Evolutionary conservation across 2,329 filamentous ascomycete species (phyloP).

Genomic region (Daldinia sp.): DNA sequence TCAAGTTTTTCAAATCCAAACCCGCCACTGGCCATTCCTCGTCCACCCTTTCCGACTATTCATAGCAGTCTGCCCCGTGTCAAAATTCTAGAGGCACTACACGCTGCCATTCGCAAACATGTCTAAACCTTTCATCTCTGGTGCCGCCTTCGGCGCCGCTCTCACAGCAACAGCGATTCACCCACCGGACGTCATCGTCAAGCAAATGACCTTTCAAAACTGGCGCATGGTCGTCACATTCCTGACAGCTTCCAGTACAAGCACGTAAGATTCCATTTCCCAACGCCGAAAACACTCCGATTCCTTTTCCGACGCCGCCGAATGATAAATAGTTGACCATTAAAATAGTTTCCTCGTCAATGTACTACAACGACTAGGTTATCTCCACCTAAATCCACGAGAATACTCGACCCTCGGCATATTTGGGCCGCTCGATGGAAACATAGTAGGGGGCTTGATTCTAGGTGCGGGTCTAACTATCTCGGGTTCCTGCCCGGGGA

Average conservation of each 20-base stretch:
- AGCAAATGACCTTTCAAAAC: constrained; percentile 67
- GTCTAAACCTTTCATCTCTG: constrained; percentile 51
- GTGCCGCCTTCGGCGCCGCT: constrained; percentile 68
- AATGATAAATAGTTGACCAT: background rate
- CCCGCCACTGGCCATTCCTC: background rate
- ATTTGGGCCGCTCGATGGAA: constrained; percentile 67
- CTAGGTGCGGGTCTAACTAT: constrained; percentile 73
- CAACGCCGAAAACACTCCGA: background rate
- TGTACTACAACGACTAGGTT: constrained; percentile 53
- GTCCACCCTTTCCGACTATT: background rate
- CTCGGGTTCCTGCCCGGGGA: constrained; percentile 71
- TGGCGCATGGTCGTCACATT: constrained; percentile 74
- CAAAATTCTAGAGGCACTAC: background rate
- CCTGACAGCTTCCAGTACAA: constrained; percentile 67
- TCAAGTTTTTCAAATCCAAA: constrained; percentile 4
- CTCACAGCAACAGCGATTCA: constrained; percentile 68
- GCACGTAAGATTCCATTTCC: constrained; percentile 59
- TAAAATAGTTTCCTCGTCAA: constrained; percentile 49
- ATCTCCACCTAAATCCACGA: constrained; percentile 57
- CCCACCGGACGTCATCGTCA: constrained; percentile 65
- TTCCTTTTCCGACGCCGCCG: constrained; percentile 4
- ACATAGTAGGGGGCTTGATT: constrained; percentile 68
- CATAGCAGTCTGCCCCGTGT: background rate
- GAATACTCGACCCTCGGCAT: constrained; percentile 61
- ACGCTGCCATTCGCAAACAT: constrained; percentile 11